Percentiles rank a stretch among this genome's conserved stretches.
Evolutionary conservation across 192 early-diverging fungal species (phyloP).

Genomic region (Podila horticola): DNA sequence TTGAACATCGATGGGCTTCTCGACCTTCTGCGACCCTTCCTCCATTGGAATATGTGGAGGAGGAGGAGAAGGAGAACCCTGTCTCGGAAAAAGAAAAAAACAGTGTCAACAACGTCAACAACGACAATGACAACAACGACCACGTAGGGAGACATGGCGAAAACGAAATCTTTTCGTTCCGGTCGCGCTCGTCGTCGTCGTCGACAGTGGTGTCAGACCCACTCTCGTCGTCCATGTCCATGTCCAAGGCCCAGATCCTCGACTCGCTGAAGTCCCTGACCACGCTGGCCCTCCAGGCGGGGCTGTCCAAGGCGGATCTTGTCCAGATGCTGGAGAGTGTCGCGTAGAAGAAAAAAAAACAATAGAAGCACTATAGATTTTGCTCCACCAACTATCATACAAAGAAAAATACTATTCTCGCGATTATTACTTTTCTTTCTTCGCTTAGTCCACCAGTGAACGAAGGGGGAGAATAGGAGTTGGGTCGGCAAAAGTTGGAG

Average conservation of each 20-base stretch:
- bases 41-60: neutral
- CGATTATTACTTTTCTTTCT: too few relatives aligned
- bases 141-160: neutral
- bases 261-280: neutral
- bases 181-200: neutral
- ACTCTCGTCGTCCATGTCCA: neutral
- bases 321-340: neutral
- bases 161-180: neutral
- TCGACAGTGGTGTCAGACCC: neutral
- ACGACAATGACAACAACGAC: neutral
- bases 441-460: too few relatives aligned
- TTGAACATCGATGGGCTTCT: neutral
- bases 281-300: neutral
- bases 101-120: too few relatives aligned
- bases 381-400: too few relatives aligned
- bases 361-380: too few relatives aligned
- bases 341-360: neutral
- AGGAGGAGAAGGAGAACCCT: neutral
- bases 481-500: too few relatives aligned
- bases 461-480: too few relatives aligned
- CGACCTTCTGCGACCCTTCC: too few relatives aligned
- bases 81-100: too few relatives aligned
- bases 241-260: neutral
- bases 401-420: neutral
- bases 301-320: neutral